Base-by-base conservation (phyloP, 495 filamentous ascomycete genomes). In the Daldinia grandis region DNA sequence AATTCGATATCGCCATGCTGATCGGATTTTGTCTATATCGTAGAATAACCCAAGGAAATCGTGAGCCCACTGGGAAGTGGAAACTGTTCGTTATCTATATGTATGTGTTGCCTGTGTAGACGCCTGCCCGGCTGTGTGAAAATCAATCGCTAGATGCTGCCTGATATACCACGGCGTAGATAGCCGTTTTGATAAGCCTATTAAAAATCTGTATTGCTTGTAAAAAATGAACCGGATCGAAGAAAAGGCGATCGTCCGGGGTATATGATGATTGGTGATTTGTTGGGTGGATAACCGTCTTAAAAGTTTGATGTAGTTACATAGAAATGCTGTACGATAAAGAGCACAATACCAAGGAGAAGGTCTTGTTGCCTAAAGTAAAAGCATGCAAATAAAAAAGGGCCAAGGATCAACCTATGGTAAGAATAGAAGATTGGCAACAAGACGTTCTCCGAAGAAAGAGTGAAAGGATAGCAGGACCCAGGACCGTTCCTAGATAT, bases 361-460 rank as follows among this genome's bases (percentile, higher is more conserved):
- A n/a, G 31, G 55, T 66, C 3, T 58, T 38, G 58, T 57, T 64
- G 42, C 10, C 47, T 40, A 54, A 68, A 69, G 57, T 69, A 71
- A 68, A 63, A 58, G n/a, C 67, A 64, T 61, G 62, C 64, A 66
- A 54, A 71, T 71, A 73, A 62, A 63, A 71, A 70, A 66, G 42
- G 76, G 80, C 81, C 81, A 76, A 85, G 83, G 82, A 78, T 85
- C 83, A 83, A 85, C 83, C 82, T 80, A 12, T 66, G 82, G 81
- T 80, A 81, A 74, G 82, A 85, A 84, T 60, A 55, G 68, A 80
- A 81, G 71, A 65, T 38, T 6, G 62, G 68, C 58, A 72, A 71
- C 70, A 72, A 74, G 68, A 66, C 72, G 57, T 64, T 55, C 47
- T 56, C 50, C 21, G 54, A 63, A 70, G 63, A 72, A 57, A 55